Conservation (phyloP, 139 green algal genomes). For the Ettlia oleoabundans region DNA sequence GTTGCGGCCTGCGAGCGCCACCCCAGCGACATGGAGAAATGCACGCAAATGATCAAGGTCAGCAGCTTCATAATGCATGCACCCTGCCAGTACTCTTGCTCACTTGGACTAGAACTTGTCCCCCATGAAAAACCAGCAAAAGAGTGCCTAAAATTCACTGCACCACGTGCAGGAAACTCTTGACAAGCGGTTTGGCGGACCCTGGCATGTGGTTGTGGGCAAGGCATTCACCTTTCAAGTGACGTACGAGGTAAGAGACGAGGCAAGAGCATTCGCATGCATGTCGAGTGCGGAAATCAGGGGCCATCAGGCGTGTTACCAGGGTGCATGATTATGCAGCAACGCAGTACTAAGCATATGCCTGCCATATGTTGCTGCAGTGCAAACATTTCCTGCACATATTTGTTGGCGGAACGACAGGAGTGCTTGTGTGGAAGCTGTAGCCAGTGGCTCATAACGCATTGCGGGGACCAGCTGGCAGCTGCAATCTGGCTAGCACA, state of each 20-base stretch:
- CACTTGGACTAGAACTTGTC: too few species aligned
- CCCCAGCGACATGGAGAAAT: constrained; percentile 81
- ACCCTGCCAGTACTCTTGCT: too few species aligned
- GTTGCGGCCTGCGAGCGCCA: constrained; percentile 65
- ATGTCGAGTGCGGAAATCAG: neutral
- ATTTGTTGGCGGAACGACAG: constrained; percentile 80
- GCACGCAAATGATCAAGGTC: constrained; percentile 67
- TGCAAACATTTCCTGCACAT: constrained; percentile 89
- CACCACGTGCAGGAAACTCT: constrained; percentile 65
- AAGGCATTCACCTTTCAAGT: constrained; percentile 87
- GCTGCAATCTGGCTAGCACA: neutral
- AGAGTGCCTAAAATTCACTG: too few species aligned
- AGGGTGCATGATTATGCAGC: neutral
- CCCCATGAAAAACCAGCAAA: too few species aligned
- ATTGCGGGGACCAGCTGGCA: neutral
- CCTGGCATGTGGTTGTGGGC: constrained; percentile 90
- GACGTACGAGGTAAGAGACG: constrained; percentile 80
- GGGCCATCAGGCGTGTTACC: neutral
- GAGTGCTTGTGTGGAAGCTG: constrained; percentile 91
- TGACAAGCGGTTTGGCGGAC: constrained; percentile 93
- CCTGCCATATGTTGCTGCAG: constrained; percentile 50
- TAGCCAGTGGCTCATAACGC: constrained; percentile 21
- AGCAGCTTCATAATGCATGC: too few species aligned
- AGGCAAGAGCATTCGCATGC: neutral
- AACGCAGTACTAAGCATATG: neutral